These are phyloP conservation scores for Colletotrichum coccodes DNA, from an alignment of 2,329 filamentous ascomycete genomes.

Conservation along the genomic window DNA sequence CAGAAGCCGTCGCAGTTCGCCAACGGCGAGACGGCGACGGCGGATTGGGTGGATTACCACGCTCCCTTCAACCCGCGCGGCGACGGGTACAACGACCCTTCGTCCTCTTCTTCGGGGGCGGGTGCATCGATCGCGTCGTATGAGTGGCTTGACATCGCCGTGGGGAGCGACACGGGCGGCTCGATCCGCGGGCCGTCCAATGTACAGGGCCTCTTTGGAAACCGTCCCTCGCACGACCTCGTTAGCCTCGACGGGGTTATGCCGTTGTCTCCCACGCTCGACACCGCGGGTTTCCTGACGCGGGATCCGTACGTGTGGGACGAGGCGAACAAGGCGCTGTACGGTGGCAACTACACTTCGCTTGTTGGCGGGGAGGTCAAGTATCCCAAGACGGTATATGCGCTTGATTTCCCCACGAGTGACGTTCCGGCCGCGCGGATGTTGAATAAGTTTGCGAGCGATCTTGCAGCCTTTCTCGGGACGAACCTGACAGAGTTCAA, in stretches of 20 bases:
- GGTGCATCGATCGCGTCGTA: constrained; percentile 50
- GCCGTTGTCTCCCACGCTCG: constrained; percentile 51
- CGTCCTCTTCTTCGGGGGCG: constrained; percentile 48
- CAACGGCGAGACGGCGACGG: constrained; percentile 52
- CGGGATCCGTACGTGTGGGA: constrained; percentile 49
- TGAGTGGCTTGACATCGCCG: constrained; percentile 55
- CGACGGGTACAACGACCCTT: constrained; percentile 58
- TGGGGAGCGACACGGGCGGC: constrained; percentile 57
- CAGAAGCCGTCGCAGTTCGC: constrained; percentile 58
- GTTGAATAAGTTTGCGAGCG: constrained; percentile 40
- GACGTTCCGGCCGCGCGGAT: constrained; percentile 34
- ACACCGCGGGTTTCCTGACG: constrained; percentile 55
- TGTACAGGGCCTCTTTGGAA: constrained; percentile 55
- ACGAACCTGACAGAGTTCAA: constrained; percentile 34
- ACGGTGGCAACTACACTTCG: constrained; percentile 45
- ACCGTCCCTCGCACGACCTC: constrained; percentile 53
- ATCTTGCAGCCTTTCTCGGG: constrained; percentile 40
- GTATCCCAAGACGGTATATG: constrained; percentile 41
- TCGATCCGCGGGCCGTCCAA: constrained; percentile 57
- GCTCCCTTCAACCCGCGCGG: constrained; percentile 56
- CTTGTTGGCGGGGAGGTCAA: constrained; percentile 9
- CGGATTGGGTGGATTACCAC: constrained; percentile 52
- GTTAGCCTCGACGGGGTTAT: constrained; percentile 53
- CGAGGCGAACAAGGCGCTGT: constrained; percentile 42
- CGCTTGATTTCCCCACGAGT: constrained; percentile 40